A percentile compares a stretch with the other conserved stretches of the same genome.
phyloP scores from a whole-genome alignment of 2,329 filamentous ascomycete genomes.

The Dactylellina cionopaga region DNA sequence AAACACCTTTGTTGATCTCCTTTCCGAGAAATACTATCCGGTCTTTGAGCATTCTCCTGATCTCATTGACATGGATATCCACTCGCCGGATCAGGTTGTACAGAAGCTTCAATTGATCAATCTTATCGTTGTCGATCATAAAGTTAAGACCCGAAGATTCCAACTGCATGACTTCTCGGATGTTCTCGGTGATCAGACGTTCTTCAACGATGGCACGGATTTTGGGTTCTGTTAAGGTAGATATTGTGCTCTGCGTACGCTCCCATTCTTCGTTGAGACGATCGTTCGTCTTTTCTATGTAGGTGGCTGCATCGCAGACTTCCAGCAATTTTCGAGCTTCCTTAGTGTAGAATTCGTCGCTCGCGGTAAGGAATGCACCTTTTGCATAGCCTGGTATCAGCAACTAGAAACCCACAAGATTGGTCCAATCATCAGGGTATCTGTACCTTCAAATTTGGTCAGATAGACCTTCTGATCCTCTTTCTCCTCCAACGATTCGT shows the following conservation, averaged over 20 bases:
- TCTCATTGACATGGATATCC: slow-evolving; percentile 75
- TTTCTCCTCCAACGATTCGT: slow-evolving; percentile 80
- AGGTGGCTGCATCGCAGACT: slow-evolving; percentile 81
- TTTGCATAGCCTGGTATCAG: neutral
- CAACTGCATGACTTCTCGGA: slow-evolving; percentile 83
- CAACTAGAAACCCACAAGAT: neutral
- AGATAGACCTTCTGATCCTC: slow-evolving; percentile 85
- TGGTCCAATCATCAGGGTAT: neutral
- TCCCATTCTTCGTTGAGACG: slow-evolving; percentile 83
- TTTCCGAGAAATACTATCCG: slow-evolving; percentile 81
- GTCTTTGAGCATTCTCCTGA: slow-evolving; percentile 76
- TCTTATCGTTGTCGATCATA: slow-evolving; percentile 90
- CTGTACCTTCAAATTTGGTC: slow-evolving; percentile 76
- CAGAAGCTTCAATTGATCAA: slow-evolving; percentile 80
- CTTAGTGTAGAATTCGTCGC: slow-evolving; percentile 75
- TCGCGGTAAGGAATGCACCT: slow-evolving; percentile 74
- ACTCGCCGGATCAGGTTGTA: slow-evolving; percentile 82
- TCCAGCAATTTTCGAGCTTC: slow-evolving; percentile 80
- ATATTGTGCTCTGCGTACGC: slow-evolving; percentile 83
- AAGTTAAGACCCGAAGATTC: slow-evolving; percentile 83
- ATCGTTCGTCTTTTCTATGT: slow-evolving; percentile 78
- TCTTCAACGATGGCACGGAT: slow-evolving; percentile 81
- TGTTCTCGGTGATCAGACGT: slow-evolving; percentile 79
- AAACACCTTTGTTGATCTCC: slow-evolving; percentile 78
- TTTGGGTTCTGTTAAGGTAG: slow-evolving; percentile 75